These are phyloP conservation scores for Cardamine resedifolia DNA, from an alignment of 345 rosid species.

Conservation along the genomic window DNA sequence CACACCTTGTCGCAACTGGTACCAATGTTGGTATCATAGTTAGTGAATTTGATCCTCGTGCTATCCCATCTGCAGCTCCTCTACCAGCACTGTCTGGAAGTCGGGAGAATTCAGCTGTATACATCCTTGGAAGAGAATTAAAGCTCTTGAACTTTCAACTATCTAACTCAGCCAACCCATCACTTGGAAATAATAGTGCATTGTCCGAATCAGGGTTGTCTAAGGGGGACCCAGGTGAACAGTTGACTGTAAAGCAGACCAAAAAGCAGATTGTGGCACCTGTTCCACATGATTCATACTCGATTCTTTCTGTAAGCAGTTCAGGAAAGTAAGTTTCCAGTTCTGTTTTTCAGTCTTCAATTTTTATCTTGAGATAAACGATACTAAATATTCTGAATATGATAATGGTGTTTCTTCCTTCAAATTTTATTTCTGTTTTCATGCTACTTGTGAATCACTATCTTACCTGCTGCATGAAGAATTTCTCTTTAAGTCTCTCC, in stretches of 20 bases:
- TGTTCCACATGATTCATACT: conserved; percentile 96
- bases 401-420: background rate
- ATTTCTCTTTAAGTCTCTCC: background rate
- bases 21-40: conserved; percentile 92
- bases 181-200: conserved; percentile 91
- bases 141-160: conserved; percentile 85
- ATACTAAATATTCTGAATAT: background rate
- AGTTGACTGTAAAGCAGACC: conserved; percentile 77
- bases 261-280: conserved; percentile 91
- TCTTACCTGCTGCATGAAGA: background rate
- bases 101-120: conserved; percentile 95
- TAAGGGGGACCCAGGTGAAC: conserved; percentile 76
- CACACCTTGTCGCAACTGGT: conserved; percentile 96
- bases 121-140: conserved; percentile 82
- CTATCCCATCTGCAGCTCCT: conserved; percentile 91
- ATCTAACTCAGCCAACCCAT: conserved; percentile 72
- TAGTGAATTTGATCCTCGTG: conserved; percentile 91
- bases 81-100: conserved; percentile 74
- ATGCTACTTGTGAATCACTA: background rate
- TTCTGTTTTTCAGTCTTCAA: background rate
- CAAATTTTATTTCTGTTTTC: background rate
- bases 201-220: conserved; percentile 76
- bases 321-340: conserved; percentile 86
- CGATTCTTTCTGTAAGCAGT: conserved; percentile 92
- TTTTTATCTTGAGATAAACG: background rate